Evolutionary conservation across 495 filamentous ascomycete species (phyloP), one percentile per base, ranked within the genome.

Genomic region (Podospora comata): DNA sequence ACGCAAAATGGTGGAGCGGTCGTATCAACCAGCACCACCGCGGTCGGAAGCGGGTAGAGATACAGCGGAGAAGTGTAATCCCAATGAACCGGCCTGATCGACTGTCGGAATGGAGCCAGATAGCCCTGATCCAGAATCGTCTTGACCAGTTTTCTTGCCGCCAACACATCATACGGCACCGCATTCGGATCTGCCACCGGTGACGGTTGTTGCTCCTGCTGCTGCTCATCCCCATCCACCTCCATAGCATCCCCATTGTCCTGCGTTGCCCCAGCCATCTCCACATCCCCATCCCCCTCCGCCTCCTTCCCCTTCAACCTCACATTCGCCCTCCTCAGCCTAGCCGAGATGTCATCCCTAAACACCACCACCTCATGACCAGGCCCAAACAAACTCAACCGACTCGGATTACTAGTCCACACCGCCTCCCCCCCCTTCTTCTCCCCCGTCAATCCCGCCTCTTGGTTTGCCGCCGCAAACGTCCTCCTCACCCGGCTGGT

Each of bases 121-220:
- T 91, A 89, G 4, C 92, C 92, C 77, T 99, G 95, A 72, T 97
- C 94, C n/a, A 99, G 83, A 32, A 99, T 75, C 0, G 96, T 96
- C 75, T 96, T 96, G 71, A 93, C 91, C 0, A 97, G 83, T 73
- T 91, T 92, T 61, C 93, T 87, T n/a, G 93, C 91, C 64, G 85
- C 82, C 39, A 76, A 78, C 18, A 85, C 73, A 58, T 90, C 85
- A 60, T 85, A 75, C 23, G 86, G 80, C 9, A 84, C 55, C 2
- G 61, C 76, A 4, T 67, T 62, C 20, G 61, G 23, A 70, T 60
- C 28, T 39, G 55, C 28, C 18, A 44, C 55, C 20, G 60, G 7
- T 26, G 48, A 23, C 3, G 65, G 59, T 19, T 53, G 7, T 20
- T 30, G 30, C 7, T 62, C 60, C 60, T 68, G 67, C 7, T 62